A percentile compares a stretch with the other conserved stretches of the same genome.
Conservation (phyloP, 352 stramenopile species). For the Achlya hypogyna region DNA sequence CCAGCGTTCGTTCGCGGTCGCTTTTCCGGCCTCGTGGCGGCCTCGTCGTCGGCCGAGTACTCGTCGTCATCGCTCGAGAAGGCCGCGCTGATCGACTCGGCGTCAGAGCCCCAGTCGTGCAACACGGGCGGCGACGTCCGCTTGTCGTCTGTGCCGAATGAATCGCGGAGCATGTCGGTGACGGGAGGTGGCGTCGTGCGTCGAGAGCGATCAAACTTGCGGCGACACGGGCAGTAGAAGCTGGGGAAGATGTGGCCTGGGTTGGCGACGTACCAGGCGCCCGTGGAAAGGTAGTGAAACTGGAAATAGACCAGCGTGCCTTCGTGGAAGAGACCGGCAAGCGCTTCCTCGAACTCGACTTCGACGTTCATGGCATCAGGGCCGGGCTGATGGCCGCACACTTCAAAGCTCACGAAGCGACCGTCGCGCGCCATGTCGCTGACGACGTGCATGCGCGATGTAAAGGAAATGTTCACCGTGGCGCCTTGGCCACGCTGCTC, state of each 20-base stretch:
- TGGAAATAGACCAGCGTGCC: constrained; percentile 2
- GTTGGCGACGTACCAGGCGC: background rate
- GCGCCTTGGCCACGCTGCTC: background rate
- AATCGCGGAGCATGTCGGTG: background rate
- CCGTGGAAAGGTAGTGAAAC: constrained; percentile 12
- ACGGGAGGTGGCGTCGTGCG: background rate
- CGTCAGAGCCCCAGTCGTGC: background rate
- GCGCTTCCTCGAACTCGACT: background rate
- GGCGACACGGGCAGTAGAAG: background rate
- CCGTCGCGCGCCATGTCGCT: background rate
- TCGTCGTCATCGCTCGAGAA: constrained; percentile 12
- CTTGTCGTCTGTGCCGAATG: background rate
- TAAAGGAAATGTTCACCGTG: background rate
- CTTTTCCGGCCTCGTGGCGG: too few relatives aligned
- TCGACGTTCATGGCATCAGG: background rate
- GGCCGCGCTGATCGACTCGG: background rate
- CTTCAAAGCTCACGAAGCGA: background rate
- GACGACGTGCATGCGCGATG: constrained; percentile 3
- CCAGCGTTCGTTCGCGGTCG: background rate
- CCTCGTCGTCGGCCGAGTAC: too few relatives aligned
- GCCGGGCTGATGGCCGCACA: background rate
- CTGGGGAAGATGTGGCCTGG: background rate
- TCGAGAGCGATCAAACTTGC: background rate
- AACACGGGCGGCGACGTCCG: background rate
- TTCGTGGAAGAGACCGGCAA: background rate